Evolutionary conservation across 2,329 filamentous ascomycete species (phyloP).

Genomic region (Dactylellina haptotyla): DNA sequence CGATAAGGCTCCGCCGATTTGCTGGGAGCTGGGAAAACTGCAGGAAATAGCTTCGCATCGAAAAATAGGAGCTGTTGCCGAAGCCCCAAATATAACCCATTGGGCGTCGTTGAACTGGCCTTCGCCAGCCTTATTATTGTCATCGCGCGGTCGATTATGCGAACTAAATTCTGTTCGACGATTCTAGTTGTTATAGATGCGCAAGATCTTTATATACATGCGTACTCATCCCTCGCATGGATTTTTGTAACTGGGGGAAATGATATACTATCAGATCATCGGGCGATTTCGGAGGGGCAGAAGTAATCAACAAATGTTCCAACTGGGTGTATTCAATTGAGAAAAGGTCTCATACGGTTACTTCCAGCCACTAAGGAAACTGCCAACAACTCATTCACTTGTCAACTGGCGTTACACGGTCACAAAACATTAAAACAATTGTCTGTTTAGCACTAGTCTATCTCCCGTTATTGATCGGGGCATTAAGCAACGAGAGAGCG

Average conservation of each 20-base stretch:
- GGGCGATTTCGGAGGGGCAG: slow-evolving; percentile 29
- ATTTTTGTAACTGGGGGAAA: neutral
- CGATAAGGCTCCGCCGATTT: neutral
- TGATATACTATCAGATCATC: neutral
- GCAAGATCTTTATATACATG: neutral
- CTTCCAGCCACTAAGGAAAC: slow-evolving; percentile 1
- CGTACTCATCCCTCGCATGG: neutral
- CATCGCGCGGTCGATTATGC: neutral
- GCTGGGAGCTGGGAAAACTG: neutral
- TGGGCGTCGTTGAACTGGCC: neutral
- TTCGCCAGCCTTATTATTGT: neutral
- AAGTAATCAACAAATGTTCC: neutral
- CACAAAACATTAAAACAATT: neutral
- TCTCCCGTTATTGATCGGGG: slow-evolving; percentile 1
- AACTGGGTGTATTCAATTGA: neutral
- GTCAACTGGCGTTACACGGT: too few relatives aligned
- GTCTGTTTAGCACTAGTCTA: neutral
- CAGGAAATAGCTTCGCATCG: too few relatives aligned
- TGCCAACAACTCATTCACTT: neutral
- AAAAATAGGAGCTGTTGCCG: slow-evolving; percentile 28
- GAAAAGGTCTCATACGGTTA: neutral
- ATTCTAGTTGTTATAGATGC: neutral
- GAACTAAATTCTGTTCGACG: neutral
- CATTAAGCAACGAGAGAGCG: neutral
- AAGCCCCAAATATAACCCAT: slow-evolving; percentile 12